Base-by-base conservation (phyloP, 306 rosid species). In the Pyrus bretschneideri region DNA sequence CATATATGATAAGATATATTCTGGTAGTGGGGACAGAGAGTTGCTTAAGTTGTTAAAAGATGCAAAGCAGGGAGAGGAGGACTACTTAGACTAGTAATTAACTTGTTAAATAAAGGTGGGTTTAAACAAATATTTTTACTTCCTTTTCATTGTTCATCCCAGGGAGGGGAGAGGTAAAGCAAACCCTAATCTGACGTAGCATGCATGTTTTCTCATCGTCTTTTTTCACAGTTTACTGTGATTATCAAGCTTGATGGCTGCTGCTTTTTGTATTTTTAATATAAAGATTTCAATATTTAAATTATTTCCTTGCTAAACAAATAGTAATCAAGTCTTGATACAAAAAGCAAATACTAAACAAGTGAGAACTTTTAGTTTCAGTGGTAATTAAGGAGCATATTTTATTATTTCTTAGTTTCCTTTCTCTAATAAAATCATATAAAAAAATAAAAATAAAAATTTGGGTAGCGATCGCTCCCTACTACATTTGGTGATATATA, bases 11-110 rank as follows among this genome's bases (percentile, higher is more conserved):
- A 80, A 59, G 62, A 79, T 67, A 69, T 81, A 83, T 83, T 78
- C 86, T 81, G 85, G 67, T 63, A 6, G n/a, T 54, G 81, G 85
- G 71, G 83, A 78, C 84, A 70, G 61, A 82, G 74, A 81, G 79
- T 84, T 85, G 82, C 73, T 81, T 83, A 72, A 70, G 72, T 69
- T 80, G 71, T 67, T 22, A 67, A 83, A 15, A 75, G 85, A 73
- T 85, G 83, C 79, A 62, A 76, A 85, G 78, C 46, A 67, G 72
- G 73, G 74, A 83, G 68, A 30, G 44, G 51, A n/a, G 55, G 80
- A 65, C 67, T 82, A 60, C 61, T 55, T 55, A 30, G 31, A 74
- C 45, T 29, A 11, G 54, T 73, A 35, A 10, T 71, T 74, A 76
- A 75, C 23, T 55, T 55, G 23, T 21, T 55, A 55, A 55, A 57